A percentile compares a stretch with the other conserved stretches of the same genome.
Conservation (phyloP, 345 rosid species). For the Aquilaria malaccensis region DNA sequence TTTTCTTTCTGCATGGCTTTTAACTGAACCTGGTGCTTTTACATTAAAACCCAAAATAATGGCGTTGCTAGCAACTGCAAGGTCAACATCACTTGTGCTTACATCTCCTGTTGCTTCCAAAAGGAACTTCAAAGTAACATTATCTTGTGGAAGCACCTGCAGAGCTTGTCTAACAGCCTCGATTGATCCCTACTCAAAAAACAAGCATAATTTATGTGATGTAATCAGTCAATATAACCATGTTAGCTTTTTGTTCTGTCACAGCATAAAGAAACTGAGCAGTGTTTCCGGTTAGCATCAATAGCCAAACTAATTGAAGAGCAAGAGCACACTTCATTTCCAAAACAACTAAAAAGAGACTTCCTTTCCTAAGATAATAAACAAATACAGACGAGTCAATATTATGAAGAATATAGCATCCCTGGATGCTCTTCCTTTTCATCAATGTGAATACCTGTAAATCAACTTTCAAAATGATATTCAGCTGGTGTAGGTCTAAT, state of each 20-base stretch:
- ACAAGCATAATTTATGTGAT: constrained; percentile 5
- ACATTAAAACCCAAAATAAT: constrained; percentile 86
- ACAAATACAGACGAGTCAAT: neutral
- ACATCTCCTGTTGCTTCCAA: constrained; percentile 91
- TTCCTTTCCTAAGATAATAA: no score
- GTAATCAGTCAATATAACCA: no score
- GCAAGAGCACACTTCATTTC: neutral
- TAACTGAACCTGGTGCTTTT: constrained; percentile 68
- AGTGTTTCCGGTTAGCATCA: no score
- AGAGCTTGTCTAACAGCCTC: constrained; percentile 95
- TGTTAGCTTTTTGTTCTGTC: no score
- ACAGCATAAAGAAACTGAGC: no score
- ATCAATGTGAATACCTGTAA: constrained; percentile 59
- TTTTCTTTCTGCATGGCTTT: constrained; percentile 75
- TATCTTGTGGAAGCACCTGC: constrained; percentile 86
- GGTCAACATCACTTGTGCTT: constrained; percentile 86
- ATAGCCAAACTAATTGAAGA: no score
- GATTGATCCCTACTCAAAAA: constrained; percentile 73
- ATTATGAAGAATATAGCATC: neutral
- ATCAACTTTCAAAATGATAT: constrained; percentile 88
- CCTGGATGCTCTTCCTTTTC: neutral
- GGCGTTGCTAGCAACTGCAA: constrained; percentile 86
- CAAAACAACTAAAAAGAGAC: neutral
- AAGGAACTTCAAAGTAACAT: constrained; percentile 84
- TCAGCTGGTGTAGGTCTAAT: constrained; percentile 89